phyloP scores from a whole-genome alignment of 306 rosid species.

The Malus orientalis region DNA sequence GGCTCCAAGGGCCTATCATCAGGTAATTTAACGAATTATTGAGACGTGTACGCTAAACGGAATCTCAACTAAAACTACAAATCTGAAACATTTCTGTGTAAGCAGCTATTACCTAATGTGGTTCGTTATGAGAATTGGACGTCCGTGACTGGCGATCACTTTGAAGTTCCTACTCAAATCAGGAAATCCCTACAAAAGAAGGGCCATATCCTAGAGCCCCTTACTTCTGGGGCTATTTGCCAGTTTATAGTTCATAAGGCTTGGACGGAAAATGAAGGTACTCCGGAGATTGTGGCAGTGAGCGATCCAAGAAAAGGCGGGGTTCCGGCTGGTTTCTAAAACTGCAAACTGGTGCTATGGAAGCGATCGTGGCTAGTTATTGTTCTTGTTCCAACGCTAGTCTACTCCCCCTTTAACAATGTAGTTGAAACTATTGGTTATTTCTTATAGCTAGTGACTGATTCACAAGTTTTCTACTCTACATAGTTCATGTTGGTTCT shows the following conservation, averaged over 20 bases:
- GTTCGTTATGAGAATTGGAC: conserved; percentile 84
- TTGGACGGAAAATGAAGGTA: conserved; percentile 8
- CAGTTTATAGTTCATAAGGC: conserved; percentile 46
- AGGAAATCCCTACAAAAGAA: conserved; percentile 54
- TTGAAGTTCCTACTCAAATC: conserved; percentile 49
- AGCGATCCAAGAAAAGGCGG: conserved; percentile 98
- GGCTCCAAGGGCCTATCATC: conserved; percentile 74
- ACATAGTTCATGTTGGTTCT: not conserved
- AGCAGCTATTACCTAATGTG: conserved; percentile 69
- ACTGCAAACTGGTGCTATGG: not conserved
- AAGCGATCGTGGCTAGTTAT: not conserved
- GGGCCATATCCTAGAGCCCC: conserved; percentile 60
- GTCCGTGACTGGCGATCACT: conserved; percentile 51
- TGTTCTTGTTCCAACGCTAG: not conserved
- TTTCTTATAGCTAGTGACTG: not conserved
- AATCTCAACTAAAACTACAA: not conserved
- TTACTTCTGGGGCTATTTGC: conserved; percentile 62
- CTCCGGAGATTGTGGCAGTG: conserved; percentile 56
- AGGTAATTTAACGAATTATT: conserved; percentile 28
- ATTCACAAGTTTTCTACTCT: not conserved
- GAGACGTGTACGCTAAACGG: not conserved
- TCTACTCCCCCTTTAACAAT: not conserved
- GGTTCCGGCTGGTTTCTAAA: conserved; percentile 63
- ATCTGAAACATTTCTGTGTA: conserved; percentile 5
- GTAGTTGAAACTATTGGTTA: too few relatives aligned